Conservation (phyloP, 2,329 filamentous ascomycete genomes). For the Cercospora sp. region DNA sequence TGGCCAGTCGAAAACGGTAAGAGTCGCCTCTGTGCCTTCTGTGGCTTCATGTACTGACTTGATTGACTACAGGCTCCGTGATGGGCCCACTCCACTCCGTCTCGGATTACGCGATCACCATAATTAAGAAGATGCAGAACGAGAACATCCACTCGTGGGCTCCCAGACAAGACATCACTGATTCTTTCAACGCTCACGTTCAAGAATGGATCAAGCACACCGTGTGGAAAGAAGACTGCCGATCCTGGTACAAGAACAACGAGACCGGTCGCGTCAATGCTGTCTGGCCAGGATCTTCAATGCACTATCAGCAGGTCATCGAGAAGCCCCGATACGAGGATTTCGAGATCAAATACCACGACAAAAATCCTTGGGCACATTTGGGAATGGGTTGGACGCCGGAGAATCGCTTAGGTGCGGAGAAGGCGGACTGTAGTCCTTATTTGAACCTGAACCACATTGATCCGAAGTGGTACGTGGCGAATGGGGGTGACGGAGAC, state of each 20-base stretch:
- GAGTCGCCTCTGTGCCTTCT: background rate
- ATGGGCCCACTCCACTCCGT: conserved; percentile 45
- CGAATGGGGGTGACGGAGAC: conserved; percentile 32
- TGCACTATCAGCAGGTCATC: conserved; percentile 51
- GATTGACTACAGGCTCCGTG: conserved; percentile 51
- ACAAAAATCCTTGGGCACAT: conserved; percentile 47
- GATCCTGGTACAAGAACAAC: conserved; percentile 48
- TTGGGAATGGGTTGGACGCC: conserved; percentile 46
- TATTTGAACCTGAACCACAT: conserved; percentile 45
- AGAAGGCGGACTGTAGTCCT: conserved; percentile 40
- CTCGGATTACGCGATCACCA: conserved; percentile 44
- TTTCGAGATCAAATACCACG: conserved; percentile 44
- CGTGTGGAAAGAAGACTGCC: conserved; percentile 51
- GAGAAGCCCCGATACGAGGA: conserved; percentile 46
- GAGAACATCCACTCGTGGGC: conserved; percentile 48
- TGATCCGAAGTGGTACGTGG: conserved; percentile 45
- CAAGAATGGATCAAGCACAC: conserved; percentile 52
- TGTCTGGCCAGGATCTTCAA: conserved; percentile 54
- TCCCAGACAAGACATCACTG: conserved; percentile 45
- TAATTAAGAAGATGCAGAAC: conserved; percentile 51
- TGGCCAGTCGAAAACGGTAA: conserved; percentile 48
- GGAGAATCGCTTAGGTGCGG: conserved; percentile 32
- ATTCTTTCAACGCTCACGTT: conserved; percentile 47
- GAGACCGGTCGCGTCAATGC: conserved; percentile 49
- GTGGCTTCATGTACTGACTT: background rate